phyloP scores from a whole-genome alignment of 2,329 filamentous ascomycete species.

The Aquanectria penicillioides region DNA sequence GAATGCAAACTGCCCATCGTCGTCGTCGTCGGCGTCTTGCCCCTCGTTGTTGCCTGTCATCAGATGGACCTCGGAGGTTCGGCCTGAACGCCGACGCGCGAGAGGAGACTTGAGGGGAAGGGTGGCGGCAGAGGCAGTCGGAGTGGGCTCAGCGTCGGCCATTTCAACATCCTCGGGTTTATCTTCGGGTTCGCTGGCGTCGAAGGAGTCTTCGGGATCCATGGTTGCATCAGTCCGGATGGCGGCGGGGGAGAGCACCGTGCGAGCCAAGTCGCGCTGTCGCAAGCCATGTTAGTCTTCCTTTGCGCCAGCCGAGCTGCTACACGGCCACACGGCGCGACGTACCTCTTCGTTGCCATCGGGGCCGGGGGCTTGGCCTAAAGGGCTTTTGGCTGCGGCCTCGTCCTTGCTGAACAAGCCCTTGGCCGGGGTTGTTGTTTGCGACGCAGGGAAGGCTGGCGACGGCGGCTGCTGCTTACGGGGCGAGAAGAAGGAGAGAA shows the following conservation, averaged over 20 bases:
- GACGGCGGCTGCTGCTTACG: slow-evolving; percentile 29
- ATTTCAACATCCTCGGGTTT: slow-evolving; percentile 7
- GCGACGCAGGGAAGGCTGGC: slow-evolving; percentile 4
- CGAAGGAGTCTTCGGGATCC: background rate
- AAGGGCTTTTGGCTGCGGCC: slow-evolving; percentile 22
- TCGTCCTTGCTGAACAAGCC: slow-evolving; percentile 28
- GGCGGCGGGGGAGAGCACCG: slow-evolving; percentile 1
- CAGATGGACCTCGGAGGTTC: background rate
- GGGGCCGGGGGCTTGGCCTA: slow-evolving; percentile 19
- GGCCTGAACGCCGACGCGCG: slow-evolving; percentile 5
- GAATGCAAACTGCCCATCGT: slow-evolving; percentile 30
- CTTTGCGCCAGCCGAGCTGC: background rate
- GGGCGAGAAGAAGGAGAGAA: slow-evolving; percentile 34
- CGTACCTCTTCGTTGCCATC: slow-evolving; percentile 32
- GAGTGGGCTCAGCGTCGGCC: background rate
- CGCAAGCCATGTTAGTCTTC: slow-evolving; percentile 3
- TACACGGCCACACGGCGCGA: background rate
- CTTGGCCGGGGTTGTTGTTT: background rate
- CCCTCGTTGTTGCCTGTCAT: background rate
- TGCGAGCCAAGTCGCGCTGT: slow-evolving; percentile 1
- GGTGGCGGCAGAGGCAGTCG: background rate
- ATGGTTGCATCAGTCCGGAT: slow-evolving; percentile 2
- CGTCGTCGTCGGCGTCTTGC: slow-evolving; percentile 9
- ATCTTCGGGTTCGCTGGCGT: background rate
- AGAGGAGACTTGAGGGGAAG: slow-evolving; percentile 4